Base-by-base conservation (phyloP, 169 alveolate species). In the Plasmodium sp. region DNA sequence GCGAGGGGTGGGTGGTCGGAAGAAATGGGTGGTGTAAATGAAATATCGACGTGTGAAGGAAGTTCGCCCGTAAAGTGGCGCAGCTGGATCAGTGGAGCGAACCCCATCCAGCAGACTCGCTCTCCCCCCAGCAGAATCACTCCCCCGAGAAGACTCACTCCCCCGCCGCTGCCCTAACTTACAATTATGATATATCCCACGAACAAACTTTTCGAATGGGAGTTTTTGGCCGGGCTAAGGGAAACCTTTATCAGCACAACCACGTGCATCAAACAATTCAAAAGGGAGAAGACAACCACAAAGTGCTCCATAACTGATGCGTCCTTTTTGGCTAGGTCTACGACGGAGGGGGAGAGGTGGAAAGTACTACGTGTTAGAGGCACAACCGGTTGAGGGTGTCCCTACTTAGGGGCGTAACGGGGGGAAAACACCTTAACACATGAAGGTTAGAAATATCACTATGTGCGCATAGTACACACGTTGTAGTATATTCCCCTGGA, bases 241-340 rank as follows among this genome's bases (percentile, higher is more conserved):
- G 62, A 79, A 58, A 88, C 72, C 74, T 88, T 88, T 80, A 88
- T 80, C 51, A 88, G 48, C 18, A 88, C 90, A 80, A 88, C 75
- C 62, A 88, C 83, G 83, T 88, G 94, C 94, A 88, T 88, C 72
- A 88, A 39, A 58, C 94, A 88, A 67, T 88, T 88, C 90, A 88
- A 88, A 88, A 88, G 22, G 34, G 94, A 88, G 83, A 77, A 73
- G 10, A 43, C 77, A 36, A 88, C 82, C n/a, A 88, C 94, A 79
- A 62, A 80, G 51, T 80, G 43, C 43, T 80, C 94, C 90, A 80
- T 80, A 56, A 31, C 41, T 27, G 94, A 36, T 16, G 83, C 34
- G 18, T 88, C 90, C 56, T 88, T 88, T 67, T 62, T 88, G 36
- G 58, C 80, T 67, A 88, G 10, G 48, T 88, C 94, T 88, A 67